Evolutionary conservation across 2,329 filamentous ascomycete species (phyloP).

Genomic region (Mariannaea sp.): DNA sequence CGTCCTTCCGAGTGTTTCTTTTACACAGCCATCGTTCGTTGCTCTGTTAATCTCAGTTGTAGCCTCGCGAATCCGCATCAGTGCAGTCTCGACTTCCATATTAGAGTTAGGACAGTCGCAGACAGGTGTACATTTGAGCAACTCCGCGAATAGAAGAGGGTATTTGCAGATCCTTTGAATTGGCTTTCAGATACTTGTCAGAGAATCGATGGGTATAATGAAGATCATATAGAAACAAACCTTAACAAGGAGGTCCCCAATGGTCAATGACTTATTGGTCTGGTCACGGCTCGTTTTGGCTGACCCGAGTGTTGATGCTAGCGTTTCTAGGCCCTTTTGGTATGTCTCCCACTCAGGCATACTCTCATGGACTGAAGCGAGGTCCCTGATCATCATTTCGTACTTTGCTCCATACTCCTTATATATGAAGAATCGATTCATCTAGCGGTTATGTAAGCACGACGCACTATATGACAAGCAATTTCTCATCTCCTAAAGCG

Average conservation of each 20-base stretch:
- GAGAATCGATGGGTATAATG: neutral
- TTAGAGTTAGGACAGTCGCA: conserved; percentile 85
- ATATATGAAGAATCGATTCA: conserved; percentile 82
- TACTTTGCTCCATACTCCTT: conserved; percentile 92
- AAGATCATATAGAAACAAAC: conserved; percentile 49
- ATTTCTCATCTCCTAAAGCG: conserved; percentile 11
- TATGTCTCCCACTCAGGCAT: conserved; percentile 78
- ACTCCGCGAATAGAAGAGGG: conserved; percentile 81
- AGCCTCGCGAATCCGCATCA: conserved; percentile 73
- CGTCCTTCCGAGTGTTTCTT: conserved; percentile 75
- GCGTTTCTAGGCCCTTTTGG: conserved; percentile 82
- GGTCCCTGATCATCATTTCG: conserved; percentile 80
- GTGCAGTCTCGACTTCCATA: conserved; percentile 74
- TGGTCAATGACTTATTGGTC: conserved; percentile 75
- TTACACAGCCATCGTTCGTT: conserved; percentile 75
- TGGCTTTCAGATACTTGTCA: conserved; percentile 58
- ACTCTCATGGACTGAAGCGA: conserved; percentile 69
- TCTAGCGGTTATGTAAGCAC: conserved; percentile 53
- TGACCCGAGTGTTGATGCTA: conserved; percentile 76
- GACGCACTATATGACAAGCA: too few species aligned
- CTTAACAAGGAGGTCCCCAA: conserved; percentile 90
- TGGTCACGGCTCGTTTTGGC: conserved; percentile 66
- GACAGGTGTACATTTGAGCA: conserved; percentile 81
- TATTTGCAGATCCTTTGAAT: conserved; percentile 94
- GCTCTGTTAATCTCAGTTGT: conserved; percentile 82